Base-by-base conservation (phyloP, 768 basidiomycete genomes). In the Heimioporus sp. region DNA sequence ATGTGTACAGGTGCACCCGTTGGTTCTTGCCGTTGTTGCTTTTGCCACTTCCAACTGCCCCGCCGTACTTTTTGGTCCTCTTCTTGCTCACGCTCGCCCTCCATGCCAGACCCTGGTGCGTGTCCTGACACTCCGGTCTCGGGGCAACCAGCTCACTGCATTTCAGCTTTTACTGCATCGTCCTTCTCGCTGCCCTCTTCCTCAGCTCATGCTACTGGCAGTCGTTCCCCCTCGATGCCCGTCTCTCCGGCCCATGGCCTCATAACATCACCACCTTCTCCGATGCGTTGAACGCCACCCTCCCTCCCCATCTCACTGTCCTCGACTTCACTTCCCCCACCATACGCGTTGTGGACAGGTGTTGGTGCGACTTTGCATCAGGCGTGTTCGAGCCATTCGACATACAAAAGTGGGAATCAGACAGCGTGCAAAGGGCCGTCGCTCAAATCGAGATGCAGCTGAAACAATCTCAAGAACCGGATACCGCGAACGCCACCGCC, bases 151-250 rank as follows among this genome's bases (percentile, higher is more conserved):
- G n/a, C 52, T 57, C 41, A 67, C 52, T 16, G 21, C 8, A 51
- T 7, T 42, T 2, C 52, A 93, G 91, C 62, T 90, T 92, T 66
- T 93, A 93, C 66, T 93, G 91, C 75, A 86, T 93, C 49, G 76
- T 90, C 20, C 78, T 93, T 19, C 81, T 93, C 13, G 78, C 82
- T 0, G 87, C 90, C n/a, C 78, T 92, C 44, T 92, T 91, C 66
- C 76, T 90, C 54, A 88, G 91, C 15, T 88, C 91, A 16, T 93
- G 91, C 66, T 92, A 92, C 69, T 92, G 91, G 91, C 87, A 89
- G 55, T 88, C 92, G 30, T 81, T 90, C 51, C 80, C 85, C 20
- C 67, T 83, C 43, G 79, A 84, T 54, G 81, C 78, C 24, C 74
- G 78, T 1, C 81, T 92, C 52, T 78, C 81, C 12, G 66, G 63